phyloP scores from a whole-genome alignment of 768 basidiomycete genomes.

The Stropharia rugosoannulata region DNA sequence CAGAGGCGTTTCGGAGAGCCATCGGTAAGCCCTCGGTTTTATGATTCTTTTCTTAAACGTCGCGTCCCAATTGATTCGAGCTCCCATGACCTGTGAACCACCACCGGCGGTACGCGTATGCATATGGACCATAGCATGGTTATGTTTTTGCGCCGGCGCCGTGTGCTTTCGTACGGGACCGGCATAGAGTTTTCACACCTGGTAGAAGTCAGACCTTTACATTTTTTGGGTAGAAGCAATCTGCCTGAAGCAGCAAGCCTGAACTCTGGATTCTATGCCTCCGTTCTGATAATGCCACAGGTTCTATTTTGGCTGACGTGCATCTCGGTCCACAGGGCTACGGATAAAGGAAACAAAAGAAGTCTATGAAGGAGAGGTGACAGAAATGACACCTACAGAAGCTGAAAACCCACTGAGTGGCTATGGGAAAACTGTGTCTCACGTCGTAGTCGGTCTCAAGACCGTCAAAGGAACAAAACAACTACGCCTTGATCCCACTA shows the following conservation, averaged over 20 bases:
- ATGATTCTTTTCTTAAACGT: slow-evolving; percentile 4
- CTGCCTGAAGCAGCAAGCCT: background rate
- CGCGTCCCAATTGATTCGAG: background rate
- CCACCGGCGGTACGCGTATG: background rate
- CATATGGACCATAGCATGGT: slow-evolving; percentile 2
- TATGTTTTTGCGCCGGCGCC: slow-evolving; percentile 1
- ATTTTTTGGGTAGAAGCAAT: too few relatives aligned
- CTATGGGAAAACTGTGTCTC: slow-evolving; percentile 98
- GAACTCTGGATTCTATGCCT: background rate
- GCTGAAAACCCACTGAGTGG: slow-evolving; percentile 96
- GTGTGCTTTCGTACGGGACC: background rate
- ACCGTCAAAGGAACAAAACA: slow-evolving; percentile 94
- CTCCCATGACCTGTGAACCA: slow-evolving; percentile 5
- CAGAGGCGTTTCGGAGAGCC: slow-evolving; percentile 91
- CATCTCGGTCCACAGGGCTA: slow-evolving; percentile 55
- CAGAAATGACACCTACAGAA: slow-evolving; percentile 94
- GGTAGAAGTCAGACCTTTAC: background rate
- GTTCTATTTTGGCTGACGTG: slow-evolving; percentile 4
- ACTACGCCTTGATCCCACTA: slow-evolving; percentile 88
- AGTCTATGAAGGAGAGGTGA: slow-evolving; percentile 98
- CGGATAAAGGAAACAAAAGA: slow-evolving; percentile 99
- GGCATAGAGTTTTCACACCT: background rate
- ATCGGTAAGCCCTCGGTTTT: slow-evolving; percentile 67
- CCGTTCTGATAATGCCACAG: background rate
- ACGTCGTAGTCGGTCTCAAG: slow-evolving; percentile 94